phyloP scores from a whole-genome alignment of 495 filamentous ascomycete species.

The Tuber brumale region DNA sequence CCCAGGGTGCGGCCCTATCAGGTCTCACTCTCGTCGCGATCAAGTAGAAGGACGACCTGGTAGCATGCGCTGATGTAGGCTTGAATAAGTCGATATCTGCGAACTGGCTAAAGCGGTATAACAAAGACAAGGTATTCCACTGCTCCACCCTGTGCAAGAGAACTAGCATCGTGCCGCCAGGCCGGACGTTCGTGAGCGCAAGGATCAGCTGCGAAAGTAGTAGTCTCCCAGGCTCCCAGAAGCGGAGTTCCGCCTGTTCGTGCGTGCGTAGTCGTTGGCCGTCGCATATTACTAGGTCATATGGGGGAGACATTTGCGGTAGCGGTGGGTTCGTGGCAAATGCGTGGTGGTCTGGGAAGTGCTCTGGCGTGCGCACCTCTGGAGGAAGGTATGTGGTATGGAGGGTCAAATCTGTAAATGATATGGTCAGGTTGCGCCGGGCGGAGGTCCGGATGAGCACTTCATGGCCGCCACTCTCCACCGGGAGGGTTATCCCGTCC shows the following conservation, averaged over 20 bases:
- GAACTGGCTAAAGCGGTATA: constrained; percentile 48
- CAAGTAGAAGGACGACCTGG: constrained; percentile 53
- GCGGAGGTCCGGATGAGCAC: constrained; percentile 6
- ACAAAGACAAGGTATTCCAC: constrained; percentile 43
- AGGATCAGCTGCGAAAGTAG: constrained; percentile 47
- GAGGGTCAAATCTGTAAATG: constrained; percentile 22
- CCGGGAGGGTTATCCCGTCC: constrained; percentile 21
- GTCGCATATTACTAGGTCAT: constrained; percentile 55
- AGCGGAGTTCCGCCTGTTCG: constrained; percentile 44
- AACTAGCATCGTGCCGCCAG: constrained; percentile 49
- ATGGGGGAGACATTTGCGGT: constrained; percentile 28
- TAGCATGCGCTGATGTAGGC: constrained; percentile 44
- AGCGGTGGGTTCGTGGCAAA: constrained; percentile 14
- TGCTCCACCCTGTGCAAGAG: constrained; percentile 51
- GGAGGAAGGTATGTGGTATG: constrained; percentile 18
- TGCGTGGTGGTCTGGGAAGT: constrained; percentile 18
- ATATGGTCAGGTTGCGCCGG: constrained; percentile 7
- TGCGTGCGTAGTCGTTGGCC: constrained; percentile 53
- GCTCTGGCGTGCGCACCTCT: constrained; percentile 1
- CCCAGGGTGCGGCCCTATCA: constrained; percentile 41
- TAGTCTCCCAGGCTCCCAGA: constrained; percentile 46
- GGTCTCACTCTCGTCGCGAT: constrained; percentile 49
- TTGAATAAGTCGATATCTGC: constrained; percentile 50
- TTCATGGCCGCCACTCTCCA: constrained; percentile 13
- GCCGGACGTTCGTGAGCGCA: constrained; percentile 46